Evolutionary conservation across 768 basidiomycete species (phyloP).

Genomic region (Solioccasus polychromus): DNA sequence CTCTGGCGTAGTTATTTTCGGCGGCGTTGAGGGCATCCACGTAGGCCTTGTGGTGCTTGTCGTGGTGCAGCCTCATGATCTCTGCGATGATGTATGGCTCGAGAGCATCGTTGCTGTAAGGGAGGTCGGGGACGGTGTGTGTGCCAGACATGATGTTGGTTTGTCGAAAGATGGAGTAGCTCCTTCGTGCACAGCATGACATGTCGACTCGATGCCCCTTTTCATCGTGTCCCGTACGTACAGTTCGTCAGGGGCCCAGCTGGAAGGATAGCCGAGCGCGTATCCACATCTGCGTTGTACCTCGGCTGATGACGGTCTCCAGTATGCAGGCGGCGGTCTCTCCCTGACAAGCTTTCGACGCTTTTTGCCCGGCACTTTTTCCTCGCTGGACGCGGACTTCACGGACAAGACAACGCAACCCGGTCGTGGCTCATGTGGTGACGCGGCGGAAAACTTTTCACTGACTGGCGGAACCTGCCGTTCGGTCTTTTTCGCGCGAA

Average conservation of each 20-base stretch:
- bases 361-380: constrained; percentile 1
- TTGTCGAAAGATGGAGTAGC: no score
- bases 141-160: constrained; percentile 38
- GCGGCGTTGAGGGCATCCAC: constrained; percentile 71
- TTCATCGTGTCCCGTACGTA: constrained; percentile 30
- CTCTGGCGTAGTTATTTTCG: constrained; percentile 71
- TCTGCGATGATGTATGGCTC: constrained; percentile 87
- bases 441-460: constrained; percentile 2
- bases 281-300: constrained; percentile 29
- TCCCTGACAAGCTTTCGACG: constrained; percentile 12
- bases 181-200: constrained; percentile 24
- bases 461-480: background rate
- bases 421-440: constrained; percentile 24
- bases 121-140: constrained; percentile 69
- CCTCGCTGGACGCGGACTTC: constrained; percentile 1
- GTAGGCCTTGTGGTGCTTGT: constrained; percentile 95
- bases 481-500: background rate
- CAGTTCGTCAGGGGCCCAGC: constrained; percentile 18
- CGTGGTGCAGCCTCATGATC: constrained; percentile 95
- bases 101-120: constrained; percentile 84
- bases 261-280: constrained; percentile 31
- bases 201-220: constrained; percentile 12
- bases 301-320: constrained; percentile 24
- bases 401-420: constrained; percentile 18
- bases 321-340: constrained; percentile 25